These are phyloP conservation scores for Dianthus caryophyllus DNA, from an alignment of 148 eudicot genomes.

Conservation along the genomic window DNA sequence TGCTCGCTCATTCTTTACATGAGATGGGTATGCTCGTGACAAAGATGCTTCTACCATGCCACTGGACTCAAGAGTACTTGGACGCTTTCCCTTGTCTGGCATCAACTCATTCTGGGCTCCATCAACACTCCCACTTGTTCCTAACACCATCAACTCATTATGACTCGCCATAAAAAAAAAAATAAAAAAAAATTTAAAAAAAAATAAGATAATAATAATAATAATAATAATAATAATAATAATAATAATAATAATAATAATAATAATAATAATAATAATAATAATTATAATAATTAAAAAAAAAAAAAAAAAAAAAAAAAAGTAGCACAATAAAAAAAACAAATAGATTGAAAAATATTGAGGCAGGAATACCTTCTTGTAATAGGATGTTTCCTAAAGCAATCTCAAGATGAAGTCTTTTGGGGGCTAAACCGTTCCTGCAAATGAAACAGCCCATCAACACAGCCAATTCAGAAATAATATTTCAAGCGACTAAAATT, in stretches of 20 bases:
- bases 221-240: no score
- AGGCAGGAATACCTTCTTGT: constrained; percentile 53
- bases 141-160: constrained; percentile 17
- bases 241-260: no score
- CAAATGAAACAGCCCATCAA: constrained; percentile 18
- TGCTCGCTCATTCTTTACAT: constrained; percentile 36
- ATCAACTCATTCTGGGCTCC: constrained; percentile 50
- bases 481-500: not conserved
- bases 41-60: constrained; percentile 38
- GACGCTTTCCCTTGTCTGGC: constrained; percentile 60
- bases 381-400: constrained; percentile 70
- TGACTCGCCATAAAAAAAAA: not conserved
- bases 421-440: constrained; percentile 84
- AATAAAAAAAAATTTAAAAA: no score
- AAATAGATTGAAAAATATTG: not conserved
- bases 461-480: constrained; percentile 2
- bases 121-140: constrained; percentile 43
- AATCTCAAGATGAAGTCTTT: constrained; percentile 80
- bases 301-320: no score
- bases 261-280: not conserved
- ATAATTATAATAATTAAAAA: no score
- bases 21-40: constrained; percentile 33
- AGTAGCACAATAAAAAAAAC: not conserved
- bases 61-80: constrained; percentile 37
- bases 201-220: no score